phyloP scores from a whole-genome alignment of 805 yeast species.

The Starmera dryadoides region DNA sequence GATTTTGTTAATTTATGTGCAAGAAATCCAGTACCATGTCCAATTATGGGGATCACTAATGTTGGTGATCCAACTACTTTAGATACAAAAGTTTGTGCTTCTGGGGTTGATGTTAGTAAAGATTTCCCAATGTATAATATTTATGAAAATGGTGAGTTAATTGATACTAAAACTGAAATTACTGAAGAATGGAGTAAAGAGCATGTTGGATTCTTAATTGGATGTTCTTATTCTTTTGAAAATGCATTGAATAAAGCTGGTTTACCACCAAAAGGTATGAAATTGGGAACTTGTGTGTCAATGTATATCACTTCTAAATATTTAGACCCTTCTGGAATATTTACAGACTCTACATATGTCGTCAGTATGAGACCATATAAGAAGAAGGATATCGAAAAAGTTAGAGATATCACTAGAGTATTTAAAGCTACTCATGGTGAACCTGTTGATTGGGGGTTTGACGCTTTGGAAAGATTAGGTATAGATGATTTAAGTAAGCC shows the following conservation, averaged over 20 bases:
- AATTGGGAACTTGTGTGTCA: constrained; percentile 16
- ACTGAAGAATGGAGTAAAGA: constrained; percentile 24
- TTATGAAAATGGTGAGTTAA: constrained; percentile 25
- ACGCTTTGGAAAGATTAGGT: constrained; percentile 28
- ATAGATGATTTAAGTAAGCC: constrained; percentile 25
- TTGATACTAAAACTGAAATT: constrained; percentile 19
- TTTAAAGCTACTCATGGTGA: constrained; percentile 31
- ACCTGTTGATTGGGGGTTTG: constrained; percentile 36
- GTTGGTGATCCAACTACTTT: constrained; percentile 19
- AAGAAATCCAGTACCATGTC: constrained; percentile 33
- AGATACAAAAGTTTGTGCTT: constrained; percentile 4
- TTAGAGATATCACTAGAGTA: constrained; percentile 23
- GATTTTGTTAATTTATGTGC: constrained; percentile 29
- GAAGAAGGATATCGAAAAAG: constrained; percentile 19
- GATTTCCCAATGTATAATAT: constrained; percentile 30
- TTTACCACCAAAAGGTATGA: constrained; percentile 21
- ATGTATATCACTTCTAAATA: constrained; percentile 21
- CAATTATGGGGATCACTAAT: constrained; percentile 24
- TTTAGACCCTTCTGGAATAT: constrained; percentile 25
- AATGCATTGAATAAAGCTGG: constrained; percentile 24
- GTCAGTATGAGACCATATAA: constrained; percentile 37
- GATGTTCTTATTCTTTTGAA: constrained; percentile 36
- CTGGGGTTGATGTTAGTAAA: constrained; percentile 23
- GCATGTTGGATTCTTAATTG: constrained; percentile 34
- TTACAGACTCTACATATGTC: constrained; percentile 25